These are phyloP conservation scores for Dothiorella sarmentorum DNA, from an alignment of 2,329 filamentous ascomycete species.

Conservation along the genomic window DNA sequence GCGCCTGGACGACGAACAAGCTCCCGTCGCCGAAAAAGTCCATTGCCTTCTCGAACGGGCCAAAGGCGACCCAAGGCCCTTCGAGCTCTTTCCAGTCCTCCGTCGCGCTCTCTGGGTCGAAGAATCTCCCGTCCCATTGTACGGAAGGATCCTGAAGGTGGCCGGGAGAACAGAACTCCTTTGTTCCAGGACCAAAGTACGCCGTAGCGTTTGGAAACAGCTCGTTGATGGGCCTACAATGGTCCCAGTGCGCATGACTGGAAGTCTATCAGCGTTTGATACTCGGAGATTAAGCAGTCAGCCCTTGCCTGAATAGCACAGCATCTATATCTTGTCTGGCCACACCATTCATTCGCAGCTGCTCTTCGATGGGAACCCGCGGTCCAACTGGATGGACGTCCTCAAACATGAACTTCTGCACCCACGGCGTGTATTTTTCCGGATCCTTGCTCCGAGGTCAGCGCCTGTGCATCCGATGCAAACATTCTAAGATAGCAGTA, in stretches of 20 bases:
- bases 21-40: conserved; percentile 40
- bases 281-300: too few species aligned
- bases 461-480: not conserved
- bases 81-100: conserved; percentile 29
- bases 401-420: conserved; percentile 31
- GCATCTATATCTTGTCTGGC: not conserved
- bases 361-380: conserved; percentile 27
- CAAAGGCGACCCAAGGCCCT: conserved; percentile 32
- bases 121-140: conserved; percentile 35
- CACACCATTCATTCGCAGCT: conserved; percentile 26
- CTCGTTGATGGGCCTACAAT: conserved; percentile 29
- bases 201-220: conserved; percentile 31
- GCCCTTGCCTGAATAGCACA: not conserved
- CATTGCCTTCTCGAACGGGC: conserved; percentile 34
- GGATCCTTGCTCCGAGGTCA: conserved; percentile 25
- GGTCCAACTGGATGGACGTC: conserved; percentile 30
- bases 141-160: conserved; percentile 26
- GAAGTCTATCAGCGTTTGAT: not conserved
- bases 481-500: conserved; percentile 20
- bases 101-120: conserved; percentile 30
- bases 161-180: conserved; percentile 29
- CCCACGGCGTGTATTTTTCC: conserved; percentile 33
- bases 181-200: conserved; percentile 32
- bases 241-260: conserved; percentile 36
- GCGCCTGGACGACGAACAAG: conserved; percentile 38